phyloP scores from a whole-genome alignment of 768 basidiomycete species.

The Phlebiopsis flavidoalba region DNA sequence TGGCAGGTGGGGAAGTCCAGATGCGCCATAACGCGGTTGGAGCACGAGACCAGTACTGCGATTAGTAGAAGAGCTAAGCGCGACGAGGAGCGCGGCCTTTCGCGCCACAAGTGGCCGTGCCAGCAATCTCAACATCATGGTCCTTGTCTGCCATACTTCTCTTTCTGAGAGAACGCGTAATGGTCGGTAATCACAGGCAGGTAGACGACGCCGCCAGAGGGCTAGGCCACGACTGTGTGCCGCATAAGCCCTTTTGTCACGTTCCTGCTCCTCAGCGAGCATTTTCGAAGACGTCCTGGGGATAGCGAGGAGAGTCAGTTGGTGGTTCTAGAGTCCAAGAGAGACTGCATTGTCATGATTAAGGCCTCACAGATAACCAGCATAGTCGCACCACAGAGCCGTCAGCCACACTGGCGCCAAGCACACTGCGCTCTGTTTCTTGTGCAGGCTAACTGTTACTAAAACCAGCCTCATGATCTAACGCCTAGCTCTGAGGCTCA shows the following conservation, averaged over 20 bases:
- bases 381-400: not conserved
- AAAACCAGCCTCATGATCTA: too few relatives aligned
- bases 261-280: conserved; percentile 3
- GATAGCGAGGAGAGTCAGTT: not conserved
- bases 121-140: not conserved
- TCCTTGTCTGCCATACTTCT: not conserved
- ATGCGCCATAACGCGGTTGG: not conserved
- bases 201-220: not conserved
- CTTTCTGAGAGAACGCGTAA: not conserved
- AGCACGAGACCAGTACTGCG: not conserved
- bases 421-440: too few relatives aligned
- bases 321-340: not conserved
- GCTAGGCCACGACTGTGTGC: not conserved
- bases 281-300: not conserved
- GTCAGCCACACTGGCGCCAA: not conserved
- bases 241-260: conserved; percentile 2
- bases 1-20: not conserved
- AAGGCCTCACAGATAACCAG: not conserved
- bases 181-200: not conserved
- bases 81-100: not conserved
- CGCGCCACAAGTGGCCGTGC: not conserved
- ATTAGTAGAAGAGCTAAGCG: not conserved
- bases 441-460: too few relatives aligned
- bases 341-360: not conserved
- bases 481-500: too few relatives aligned